These are phyloP conservation scores for Fusarium incarnatum DNA, from an alignment of 2,329 filamentous ascomycete species.

Conservation along the genomic window DNA sequence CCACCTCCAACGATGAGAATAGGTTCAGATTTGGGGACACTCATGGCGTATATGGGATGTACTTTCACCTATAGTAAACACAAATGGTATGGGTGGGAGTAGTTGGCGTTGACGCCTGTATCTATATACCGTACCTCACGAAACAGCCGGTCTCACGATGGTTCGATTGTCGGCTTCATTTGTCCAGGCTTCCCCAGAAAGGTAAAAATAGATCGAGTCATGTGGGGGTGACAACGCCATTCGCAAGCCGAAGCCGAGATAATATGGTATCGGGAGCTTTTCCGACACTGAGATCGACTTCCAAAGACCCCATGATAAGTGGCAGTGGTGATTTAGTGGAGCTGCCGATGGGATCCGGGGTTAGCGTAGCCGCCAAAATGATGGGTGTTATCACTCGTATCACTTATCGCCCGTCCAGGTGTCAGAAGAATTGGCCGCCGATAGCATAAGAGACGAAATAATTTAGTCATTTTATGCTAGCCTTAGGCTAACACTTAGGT, in stretches of 20 bases:
- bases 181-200: neutral
- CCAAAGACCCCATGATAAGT: neutral
- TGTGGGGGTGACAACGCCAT: neutral
- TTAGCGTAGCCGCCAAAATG: constrained; percentile 16
- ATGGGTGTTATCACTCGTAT: neutral
- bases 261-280: constrained; percentile 3
- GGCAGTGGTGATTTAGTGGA: neutral
- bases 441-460: too few relatives aligned
- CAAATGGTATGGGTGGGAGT: neutral
- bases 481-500: too few relatives aligned
- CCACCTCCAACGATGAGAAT: constrained; percentile 60
- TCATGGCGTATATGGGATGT: constrained; percentile 17
- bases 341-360: neutral
- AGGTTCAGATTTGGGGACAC: constrained; percentile 38
- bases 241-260: neutral
- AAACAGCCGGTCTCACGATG: neutral
- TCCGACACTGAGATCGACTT: neutral
- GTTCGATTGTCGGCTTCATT: neutral
- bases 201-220: neutral
- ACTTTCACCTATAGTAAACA: too few relatives aligned
- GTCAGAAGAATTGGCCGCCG: too few relatives aligned
- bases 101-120: neutral
- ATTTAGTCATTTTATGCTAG: too few relatives aligned
- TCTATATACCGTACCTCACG: neutral
- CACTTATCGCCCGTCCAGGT: neutral